Evolutionary conservation across 441 rosid species (phyloP).

Genomic region (Gossypium davidsonii): DNA sequence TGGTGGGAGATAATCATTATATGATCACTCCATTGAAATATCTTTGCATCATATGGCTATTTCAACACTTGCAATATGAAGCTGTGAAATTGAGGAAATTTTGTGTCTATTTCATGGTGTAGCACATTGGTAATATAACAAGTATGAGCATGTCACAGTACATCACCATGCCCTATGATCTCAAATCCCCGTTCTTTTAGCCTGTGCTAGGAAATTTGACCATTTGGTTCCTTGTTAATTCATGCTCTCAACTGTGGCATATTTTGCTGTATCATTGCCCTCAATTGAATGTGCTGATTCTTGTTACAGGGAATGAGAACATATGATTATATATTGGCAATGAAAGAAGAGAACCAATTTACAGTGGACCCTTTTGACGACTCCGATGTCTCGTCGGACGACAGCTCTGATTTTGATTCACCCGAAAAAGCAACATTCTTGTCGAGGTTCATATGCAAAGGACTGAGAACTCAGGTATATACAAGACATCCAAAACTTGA

Average conservation of each 20-base stretch:
- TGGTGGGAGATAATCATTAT: too few species aligned
- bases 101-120: neutral
- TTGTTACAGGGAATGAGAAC: conserved; percentile 84
- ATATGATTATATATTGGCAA: conserved; percentile 90
- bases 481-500: neutral
- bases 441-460: conserved; percentile 62
- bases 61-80: too few species aligned
- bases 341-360: conserved; percentile 78
- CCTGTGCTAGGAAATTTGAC: too few species aligned
- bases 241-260: neutral
- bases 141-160: neutral
- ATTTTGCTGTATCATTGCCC: neutral
- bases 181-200: too few species aligned
- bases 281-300: neutral
- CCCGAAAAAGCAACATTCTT: conserved; percentile 57
- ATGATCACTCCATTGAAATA: too few species aligned
- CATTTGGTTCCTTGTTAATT: neutral
- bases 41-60: too few species aligned
- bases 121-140: neutral
- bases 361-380: conserved; percentile 61
- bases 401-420: conserved; percentile 66
- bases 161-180: too few species aligned
- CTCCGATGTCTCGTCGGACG: conserved; percentile 79
- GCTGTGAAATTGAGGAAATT: too few species aligned
- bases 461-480: conserved; percentile 52